Evolutionary conservation across 1,139 yeast genomes (phyloP), one percentile per base, ranked within the genome.

Genomic region (Oligophagozyma castellii): DNA sequence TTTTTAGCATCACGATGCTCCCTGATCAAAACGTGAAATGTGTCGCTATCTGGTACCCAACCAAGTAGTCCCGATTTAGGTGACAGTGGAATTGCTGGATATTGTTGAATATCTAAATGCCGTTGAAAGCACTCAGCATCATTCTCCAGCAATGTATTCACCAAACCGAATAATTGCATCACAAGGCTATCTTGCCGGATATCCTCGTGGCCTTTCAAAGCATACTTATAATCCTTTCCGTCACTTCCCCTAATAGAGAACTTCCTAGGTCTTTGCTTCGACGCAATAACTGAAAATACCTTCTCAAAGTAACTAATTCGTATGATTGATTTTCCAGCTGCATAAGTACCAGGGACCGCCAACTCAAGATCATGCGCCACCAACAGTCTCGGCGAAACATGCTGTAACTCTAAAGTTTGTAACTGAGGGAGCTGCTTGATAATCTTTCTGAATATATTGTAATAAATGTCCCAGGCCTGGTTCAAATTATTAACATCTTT

Each of bases 391-490:
- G 98, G 95, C 2, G 96, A 84, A 5, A 86, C 95, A 48, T 81
- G 89, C 53, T 84, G 95, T 35, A 89, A 60, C 41, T 92, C 98
- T 37, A 89, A 63, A 16, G 83, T 74, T 36, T 79, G 84, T 26
- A 86, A 59, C 48, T 81, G 94, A 1, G 94, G 94, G 25, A 92
- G 58, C 53, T 84, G 95, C 36, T 93, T 69, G 38, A 86, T 74
- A 35, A 92, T 81, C 37, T 94, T 71, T 42, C 95, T 70, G 69
- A 89, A 89, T 3, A 89, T 95, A 41, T 80, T 80, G 53, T 86
- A 86, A 50, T 89, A 89, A 14, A 86, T 76, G 54, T 89, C 96
- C 98, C 98, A 89, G 0, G 96, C 96, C 53, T 86, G 96, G 46
- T 86, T 86, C 51, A 92, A 59, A 44, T 84, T 86, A 16, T 93